phyloP scores from a whole-genome alignment of 2,329 filamentous ascomycete species.

The Amauroascus verrucosus region DNA sequence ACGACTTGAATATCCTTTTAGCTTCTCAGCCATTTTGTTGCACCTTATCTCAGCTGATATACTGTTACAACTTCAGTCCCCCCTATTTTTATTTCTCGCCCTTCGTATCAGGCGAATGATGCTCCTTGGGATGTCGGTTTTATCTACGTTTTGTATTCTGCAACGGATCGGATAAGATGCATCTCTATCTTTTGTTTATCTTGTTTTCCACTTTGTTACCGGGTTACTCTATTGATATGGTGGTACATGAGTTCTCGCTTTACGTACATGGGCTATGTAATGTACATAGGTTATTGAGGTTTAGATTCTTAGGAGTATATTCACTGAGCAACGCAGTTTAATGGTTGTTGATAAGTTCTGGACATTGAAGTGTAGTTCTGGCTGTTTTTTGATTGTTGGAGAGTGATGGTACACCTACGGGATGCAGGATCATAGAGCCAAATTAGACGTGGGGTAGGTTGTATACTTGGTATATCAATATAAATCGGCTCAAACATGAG shows the following conservation, averaged over 20 bases:
- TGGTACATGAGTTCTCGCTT: slow-evolving; percentile 7
- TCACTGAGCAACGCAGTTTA: slow-evolving; percentile 3
- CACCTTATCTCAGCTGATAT: not conserved
- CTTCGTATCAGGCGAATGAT: not conserved
- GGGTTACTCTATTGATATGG: not conserved
- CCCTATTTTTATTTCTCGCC: not conserved
- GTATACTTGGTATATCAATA: not conserved
- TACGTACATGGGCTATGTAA: slow-evolving; percentile 9
- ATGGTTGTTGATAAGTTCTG: not conserved
- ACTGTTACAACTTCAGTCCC: not conserved
- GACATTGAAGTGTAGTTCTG: not conserved
- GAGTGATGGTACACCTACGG: not conserved
- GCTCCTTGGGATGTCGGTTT: not conserved
- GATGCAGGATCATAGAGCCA: not conserved
- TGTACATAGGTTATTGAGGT: slow-evolving; percentile 10
- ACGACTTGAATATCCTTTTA: slow-evolving; percentile 1
- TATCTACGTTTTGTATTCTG: slow-evolving; percentile 2
- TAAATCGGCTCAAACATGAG: not conserved
- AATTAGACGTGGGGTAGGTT: not conserved
- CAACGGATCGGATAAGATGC: slow-evolving; percentile 1
- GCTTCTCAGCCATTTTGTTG: not conserved
- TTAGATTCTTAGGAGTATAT: slow-evolving; percentile 9
- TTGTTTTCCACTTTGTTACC: not conserved
- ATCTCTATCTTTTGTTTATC: not conserved
- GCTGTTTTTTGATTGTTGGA: not conserved